Conservation (phyloP, 2,329 filamentous ascomycete genomes). For the Trichoderma brevicompactum region DNA sequence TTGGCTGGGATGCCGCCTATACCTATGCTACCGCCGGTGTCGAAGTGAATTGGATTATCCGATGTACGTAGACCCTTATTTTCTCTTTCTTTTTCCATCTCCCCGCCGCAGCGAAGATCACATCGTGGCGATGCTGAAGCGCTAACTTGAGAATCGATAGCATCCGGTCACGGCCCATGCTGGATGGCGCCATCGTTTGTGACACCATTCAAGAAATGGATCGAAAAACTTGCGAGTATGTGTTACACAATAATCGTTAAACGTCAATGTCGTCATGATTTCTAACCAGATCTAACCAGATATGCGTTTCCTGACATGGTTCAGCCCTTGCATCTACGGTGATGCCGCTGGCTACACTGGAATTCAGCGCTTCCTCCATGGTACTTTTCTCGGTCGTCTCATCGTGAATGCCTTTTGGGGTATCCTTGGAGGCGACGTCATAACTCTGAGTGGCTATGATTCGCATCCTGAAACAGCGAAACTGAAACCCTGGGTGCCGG, state of each 20-base stretch:
- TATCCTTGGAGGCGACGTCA: constrained; percentile 59
- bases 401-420: constrained; percentile 63
- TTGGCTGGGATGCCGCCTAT: constrained; percentile 68
- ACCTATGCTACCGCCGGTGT: constrained; percentile 60
- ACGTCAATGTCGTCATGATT: background rate
- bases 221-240: constrained; percentile 67
- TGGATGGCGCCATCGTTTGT: constrained; percentile 65
- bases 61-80: constrained; percentile 42
- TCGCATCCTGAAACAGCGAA: constrained; percentile 56
- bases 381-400: constrained; percentile 59
- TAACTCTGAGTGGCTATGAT: constrained; percentile 58
- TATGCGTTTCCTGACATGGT: constrained; percentile 71
- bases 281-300: constrained; percentile 38
- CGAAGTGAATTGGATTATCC: constrained; percentile 64
- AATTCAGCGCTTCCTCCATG: constrained; percentile 60
- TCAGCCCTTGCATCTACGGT: constrained; percentile 76
- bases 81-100: background rate
- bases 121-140: background rate
- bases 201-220: constrained; percentile 68
- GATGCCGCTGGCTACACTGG: constrained; percentile 62
- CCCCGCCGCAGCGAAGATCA: too few species aligned
- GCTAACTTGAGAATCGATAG: constrained; percentile 31
- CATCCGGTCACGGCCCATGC: constrained; percentile 59
- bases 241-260: constrained; percentile 7
- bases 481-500: constrained; percentile 56